Evolutionary conservation across 352 stramenopile genomes (phyloP).

Genomic region (Bremia lactucae): DNA sequence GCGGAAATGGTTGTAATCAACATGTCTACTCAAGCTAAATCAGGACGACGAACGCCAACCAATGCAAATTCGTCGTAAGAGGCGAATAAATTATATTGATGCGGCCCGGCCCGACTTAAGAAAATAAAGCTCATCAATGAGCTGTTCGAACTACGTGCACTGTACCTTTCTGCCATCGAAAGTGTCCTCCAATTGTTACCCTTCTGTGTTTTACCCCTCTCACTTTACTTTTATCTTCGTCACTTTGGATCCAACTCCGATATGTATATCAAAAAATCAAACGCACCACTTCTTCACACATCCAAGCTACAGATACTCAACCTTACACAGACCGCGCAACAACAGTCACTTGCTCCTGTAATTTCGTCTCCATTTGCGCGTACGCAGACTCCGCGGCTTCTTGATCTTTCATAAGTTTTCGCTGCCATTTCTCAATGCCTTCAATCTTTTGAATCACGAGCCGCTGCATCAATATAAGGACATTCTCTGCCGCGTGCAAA

Average conservation of each 20-base stretch:
- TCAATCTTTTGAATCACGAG: constrained; percentile 78
- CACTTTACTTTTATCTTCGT: constrained; percentile 6
- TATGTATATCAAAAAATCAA: constrained; percentile 25
- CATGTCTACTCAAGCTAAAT: too few species aligned
- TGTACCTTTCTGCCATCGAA: constrained; percentile 35
- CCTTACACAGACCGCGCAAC: constrained; percentile 50
- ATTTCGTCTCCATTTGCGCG: constrained; percentile 41
- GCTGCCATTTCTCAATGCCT: constrained; percentile 69
- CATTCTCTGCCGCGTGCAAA: constrained; percentile 65
- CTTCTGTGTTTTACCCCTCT: too few species aligned
- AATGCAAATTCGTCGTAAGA: too few species aligned
- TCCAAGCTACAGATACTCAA: constrained; percentile 26
- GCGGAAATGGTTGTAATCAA: too few species aligned
- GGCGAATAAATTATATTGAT: constrained; percentile 43
- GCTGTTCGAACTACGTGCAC: too few species aligned
- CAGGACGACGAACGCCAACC: too few species aligned
- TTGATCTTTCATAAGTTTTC: constrained; percentile 50
- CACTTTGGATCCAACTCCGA: constrained; percentile 13
- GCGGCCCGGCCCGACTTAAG: constrained; percentile 14
- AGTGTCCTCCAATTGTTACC: constrained; percentile 11
- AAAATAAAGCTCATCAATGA: too few species aligned
- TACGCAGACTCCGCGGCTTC: constrained; percentile 44
- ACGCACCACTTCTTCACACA: constrained; percentile 19
- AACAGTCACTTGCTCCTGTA: constrained; percentile 61
- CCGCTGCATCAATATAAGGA: constrained; percentile 71